phyloP scores from a whole-genome alignment of 2,329 filamentous ascomycete species.

The Salinomyces thailandicus region DNA sequence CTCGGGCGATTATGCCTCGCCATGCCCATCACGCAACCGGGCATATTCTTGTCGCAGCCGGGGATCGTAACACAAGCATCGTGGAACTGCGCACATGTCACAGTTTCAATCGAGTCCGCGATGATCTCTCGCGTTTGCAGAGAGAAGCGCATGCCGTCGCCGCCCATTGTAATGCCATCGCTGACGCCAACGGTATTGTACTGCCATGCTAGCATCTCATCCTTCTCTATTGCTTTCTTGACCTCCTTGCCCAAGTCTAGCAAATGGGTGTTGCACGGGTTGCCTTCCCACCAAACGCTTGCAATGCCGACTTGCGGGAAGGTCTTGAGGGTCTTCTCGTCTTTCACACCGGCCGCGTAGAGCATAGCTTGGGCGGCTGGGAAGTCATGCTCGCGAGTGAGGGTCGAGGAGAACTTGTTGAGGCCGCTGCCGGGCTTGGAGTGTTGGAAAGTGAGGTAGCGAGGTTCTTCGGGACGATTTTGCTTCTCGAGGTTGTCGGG shows the following conservation, averaged over 20 bases:
- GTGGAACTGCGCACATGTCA: slow-evolving; percentile 84
- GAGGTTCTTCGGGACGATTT: slow-evolving; percentile 33
- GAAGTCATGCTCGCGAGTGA: slow-evolving; percentile 81
- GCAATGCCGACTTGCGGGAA: slow-evolving; percentile 84
- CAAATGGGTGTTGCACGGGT: slow-evolving; percentile 68
- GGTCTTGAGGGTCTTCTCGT: slow-evolving; percentile 75
- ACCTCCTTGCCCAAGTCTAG: slow-evolving; percentile 79
- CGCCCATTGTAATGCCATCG: slow-evolving; percentile 91
- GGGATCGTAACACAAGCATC: slow-evolving; percentile 90
- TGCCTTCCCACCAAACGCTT: slow-evolving; percentile 90
- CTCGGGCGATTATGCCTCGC: slow-evolving; percentile 85
- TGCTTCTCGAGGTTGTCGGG: slow-evolving; percentile 27
- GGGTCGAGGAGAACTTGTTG: slow-evolving; percentile 74
- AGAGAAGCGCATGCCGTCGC: slow-evolving; percentile 89
- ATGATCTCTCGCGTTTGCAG: slow-evolving; percentile 86
- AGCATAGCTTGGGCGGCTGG: slow-evolving; percentile 93
- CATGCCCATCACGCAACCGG: slow-evolving; percentile 74
- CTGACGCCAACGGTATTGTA: slow-evolving; percentile 83
- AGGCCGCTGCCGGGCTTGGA: slow-evolving; percentile 48
- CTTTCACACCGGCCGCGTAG: slow-evolving; percentile 81
- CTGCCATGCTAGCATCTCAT: slow-evolving; percentile 88
- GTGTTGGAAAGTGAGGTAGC: slow-evolving; percentile 49
- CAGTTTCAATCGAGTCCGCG: slow-evolving; percentile 85
- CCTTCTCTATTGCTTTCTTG: slow-evolving; percentile 67
- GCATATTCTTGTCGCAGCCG: slow-evolving; percentile 98